phyloP scores from a whole-genome alignment of 1,139 yeast species.

The Yamadazyma buinensis region DNA sequence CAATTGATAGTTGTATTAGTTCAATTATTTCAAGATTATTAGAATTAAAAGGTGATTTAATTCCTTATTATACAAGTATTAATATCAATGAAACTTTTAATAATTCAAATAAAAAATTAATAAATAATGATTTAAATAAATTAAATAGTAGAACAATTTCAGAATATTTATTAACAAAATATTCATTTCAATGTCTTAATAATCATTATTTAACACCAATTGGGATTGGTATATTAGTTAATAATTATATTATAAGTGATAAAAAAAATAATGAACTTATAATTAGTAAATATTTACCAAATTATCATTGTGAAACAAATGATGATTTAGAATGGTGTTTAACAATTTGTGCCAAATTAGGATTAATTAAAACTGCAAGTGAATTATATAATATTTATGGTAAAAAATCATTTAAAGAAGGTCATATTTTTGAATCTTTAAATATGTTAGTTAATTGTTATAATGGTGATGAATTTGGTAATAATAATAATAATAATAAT shows the following conservation, averaged over 20 bases:
- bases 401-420: constrained; percentile 35
- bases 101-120: constrained; percentile 8
- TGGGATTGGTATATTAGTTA: constrained; percentile 54
- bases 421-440: constrained; percentile 58
- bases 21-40: constrained; percentile 62
- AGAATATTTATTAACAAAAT: constrained; percentile 56
- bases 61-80: constrained; percentile 36
- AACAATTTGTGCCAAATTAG: constrained; percentile 46
- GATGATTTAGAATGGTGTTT: constrained; percentile 83
- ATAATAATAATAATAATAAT: constrained; percentile 13
- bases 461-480: constrained; percentile 39
- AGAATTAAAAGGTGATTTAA: constrained; percentile 60
- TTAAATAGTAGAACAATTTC: constrained; percentile 37
- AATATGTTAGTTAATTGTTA: constrained; percentile 65
- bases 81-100: too few species aligned
- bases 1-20: constrained; percentile 63
- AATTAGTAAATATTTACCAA: constrained; percentile 59
- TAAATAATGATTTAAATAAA: constrained; percentile 17
- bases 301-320: constrained; percentile 54
- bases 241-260: constrained; percentile 25
- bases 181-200: constrained; percentile 55
- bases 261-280: constrained; percentile 34
- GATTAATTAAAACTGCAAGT: constrained; percentile 51
- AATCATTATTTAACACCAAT: constrained; percentile 56
- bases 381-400: constrained; percentile 44